These are phyloP conservation scores for Prunus mira DNA, from an alignment of 306 rosid species.

Conservation along the genomic window DNA sequence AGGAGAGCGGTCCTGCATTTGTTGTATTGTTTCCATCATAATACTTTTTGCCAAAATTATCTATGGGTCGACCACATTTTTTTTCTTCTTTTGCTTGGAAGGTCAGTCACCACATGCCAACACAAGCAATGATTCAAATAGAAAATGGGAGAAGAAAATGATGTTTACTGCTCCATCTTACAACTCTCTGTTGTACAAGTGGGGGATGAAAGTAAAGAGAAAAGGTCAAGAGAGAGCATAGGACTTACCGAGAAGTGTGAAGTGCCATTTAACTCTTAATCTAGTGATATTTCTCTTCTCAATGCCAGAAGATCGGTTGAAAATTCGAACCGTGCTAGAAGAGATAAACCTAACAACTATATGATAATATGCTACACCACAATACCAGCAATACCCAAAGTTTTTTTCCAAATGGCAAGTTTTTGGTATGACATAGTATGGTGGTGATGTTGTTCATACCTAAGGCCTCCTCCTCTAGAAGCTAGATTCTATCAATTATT, in stretches of 20 bases:
- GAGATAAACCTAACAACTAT: background rate
- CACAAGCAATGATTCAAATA: background rate
- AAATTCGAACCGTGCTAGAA: too few species aligned
- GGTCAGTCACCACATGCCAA: background rate
- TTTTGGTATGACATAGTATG: background rate
- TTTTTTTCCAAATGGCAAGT: background rate
- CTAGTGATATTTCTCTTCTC: background rate
- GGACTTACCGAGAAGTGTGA: background rate
- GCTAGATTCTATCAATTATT: background rate
- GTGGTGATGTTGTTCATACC: background rate
- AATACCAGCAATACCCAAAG: background rate
- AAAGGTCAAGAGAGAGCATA: too few species aligned
- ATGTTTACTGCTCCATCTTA: background rate
- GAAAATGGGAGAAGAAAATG: slow-evolving; percentile 5
- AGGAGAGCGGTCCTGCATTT: background rate
- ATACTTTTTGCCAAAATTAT: background rate
- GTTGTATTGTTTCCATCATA: background rate
- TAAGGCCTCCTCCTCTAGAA: background rate
- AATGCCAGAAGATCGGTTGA: too few species aligned
- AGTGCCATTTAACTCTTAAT: background rate
- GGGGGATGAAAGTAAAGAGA: too few species aligned
- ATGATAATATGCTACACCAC: background rate
- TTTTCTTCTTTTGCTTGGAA: background rate
- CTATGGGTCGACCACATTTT: background rate
- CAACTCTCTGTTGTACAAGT: too few species aligned